Evolutionary conservation across 129 eudicot species (phyloP).

Genomic region (Artemisia annua): DNA sequence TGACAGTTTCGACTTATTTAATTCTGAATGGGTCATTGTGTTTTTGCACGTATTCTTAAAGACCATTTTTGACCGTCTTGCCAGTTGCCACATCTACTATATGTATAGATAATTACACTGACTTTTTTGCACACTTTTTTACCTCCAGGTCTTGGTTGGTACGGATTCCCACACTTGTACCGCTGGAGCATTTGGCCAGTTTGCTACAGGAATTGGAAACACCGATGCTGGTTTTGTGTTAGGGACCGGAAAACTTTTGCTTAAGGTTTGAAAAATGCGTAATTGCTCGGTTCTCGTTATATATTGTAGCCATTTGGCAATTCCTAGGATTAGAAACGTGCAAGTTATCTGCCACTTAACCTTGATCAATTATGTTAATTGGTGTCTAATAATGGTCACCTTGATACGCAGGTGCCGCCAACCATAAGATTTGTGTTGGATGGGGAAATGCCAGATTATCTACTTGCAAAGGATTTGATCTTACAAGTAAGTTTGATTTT

Average conservation of each 20-base stretch:
- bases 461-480: conserved; percentile 94
- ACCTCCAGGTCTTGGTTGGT: conserved; percentile 77
- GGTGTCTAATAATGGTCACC: neutral
- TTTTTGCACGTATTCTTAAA: neutral
- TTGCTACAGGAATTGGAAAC: conserved; percentile 91
- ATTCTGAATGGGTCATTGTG: neutral
- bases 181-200: conserved; percentile 99
- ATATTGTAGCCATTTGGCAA: too few relatives aligned
- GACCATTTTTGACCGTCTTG: neutral
- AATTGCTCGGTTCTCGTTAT: neutral
- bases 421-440: conserved; percentile 93
- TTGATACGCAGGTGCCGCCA: conserved; percentile 77
- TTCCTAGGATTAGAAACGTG: too few relatives aligned
- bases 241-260: conserved; percentile 93
- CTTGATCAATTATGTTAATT: too few relatives aligned
- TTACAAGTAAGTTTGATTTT: conserved; percentile 60
- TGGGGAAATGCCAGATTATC: conserved; percentile 93
- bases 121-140: neutral
- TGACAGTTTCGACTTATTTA: neutral
- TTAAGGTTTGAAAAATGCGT: conserved; percentile 58
- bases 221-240: conserved; percentile 96
- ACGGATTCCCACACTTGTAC: conserved; percentile 98
- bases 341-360: too few relatives aligned
- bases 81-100: neutral
- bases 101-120: neutral